These are phyloP conservation scores for Globisporangium cystogenes DNA, from an alignment of 352 stramenopile genomes.

Conservation along the genomic window DNA sequence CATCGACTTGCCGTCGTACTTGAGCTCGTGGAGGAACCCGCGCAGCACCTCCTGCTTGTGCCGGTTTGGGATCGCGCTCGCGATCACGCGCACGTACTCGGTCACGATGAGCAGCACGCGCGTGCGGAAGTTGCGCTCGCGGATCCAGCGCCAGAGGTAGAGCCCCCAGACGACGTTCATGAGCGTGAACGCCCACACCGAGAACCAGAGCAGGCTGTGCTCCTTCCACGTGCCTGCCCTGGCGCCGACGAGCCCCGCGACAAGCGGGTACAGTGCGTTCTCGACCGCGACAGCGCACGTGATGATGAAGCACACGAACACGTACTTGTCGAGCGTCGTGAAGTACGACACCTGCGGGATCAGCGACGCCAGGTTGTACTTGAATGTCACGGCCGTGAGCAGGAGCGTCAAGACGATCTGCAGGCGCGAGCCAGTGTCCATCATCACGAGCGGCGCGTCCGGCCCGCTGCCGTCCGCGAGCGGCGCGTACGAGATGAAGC, in stretches of 20 bases:
- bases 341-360: slow-evolving; percentile 38
- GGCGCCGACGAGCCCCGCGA: not conserved
- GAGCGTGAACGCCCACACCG: slow-evolving; percentile 17
- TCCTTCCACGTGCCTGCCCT: slow-evolving; percentile 5
- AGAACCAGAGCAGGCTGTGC: slow-evolving; percentile 11
- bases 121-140: slow-evolving; percentile 10
- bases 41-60: slow-evolving; percentile 13
- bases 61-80: slow-evolving; percentile 8
- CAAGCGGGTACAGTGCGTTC: slow-evolving; percentile 21
- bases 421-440: slow-evolving; percentile 24
- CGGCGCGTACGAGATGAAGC: slow-evolving; percentile 27
- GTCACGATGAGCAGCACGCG: slow-evolving; percentile 12
- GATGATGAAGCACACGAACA: slow-evolving; percentile 30
- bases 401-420: slow-evolving; percentile 32
- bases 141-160: slow-evolving; percentile 16
- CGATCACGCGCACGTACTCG: slow-evolving; percentile 19
- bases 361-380: slow-evolving; percentile 23
- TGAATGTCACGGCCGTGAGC: slow-evolving; percentile 37
- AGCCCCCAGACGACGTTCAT: slow-evolving; percentile 21
- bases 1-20: slow-evolving; percentile 1
- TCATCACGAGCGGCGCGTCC: slow-evolving; percentile 1
- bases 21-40: slow-evolving; percentile 6
- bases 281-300: slow-evolving; percentile 22
- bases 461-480: not conserved
- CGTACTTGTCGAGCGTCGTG: slow-evolving; percentile 32